Percentiles rank a stretch among this genome's conserved stretches.
Conservation (phyloP, 805 yeast genomes). For the Hanseniaspora pseudoguilliermondii region DNA sequence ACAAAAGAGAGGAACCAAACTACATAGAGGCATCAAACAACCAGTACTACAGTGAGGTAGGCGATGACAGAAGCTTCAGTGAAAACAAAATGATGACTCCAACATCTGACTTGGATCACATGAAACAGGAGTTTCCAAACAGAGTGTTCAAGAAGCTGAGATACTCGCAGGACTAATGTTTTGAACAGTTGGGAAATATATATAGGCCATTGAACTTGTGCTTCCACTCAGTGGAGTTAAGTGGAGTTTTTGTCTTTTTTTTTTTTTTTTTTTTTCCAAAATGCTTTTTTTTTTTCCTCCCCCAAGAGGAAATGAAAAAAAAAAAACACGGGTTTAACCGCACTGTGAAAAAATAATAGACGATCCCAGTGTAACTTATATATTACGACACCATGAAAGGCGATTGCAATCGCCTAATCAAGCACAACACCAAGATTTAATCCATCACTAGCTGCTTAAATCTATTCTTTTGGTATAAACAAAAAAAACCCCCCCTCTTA, state of each 20-base stretch:
- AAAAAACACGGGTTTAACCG: too few species aligned
- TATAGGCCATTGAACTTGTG: background rate
- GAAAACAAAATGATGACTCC: constrained; percentile 7
- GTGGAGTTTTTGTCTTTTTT: background rate
- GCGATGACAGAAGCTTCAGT: background rate
- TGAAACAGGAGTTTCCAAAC: background rate
- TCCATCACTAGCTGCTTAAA: too few species aligned
- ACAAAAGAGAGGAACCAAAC: background rate
- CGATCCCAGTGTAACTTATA: too few species aligned
- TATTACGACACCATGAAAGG: too few species aligned
- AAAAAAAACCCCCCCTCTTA: too few species aligned
- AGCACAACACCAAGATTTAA: too few species aligned
- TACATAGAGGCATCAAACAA: background rate
- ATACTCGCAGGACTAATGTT: background rate
- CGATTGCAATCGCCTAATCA: too few species aligned
- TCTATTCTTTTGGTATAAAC: too few species aligned
- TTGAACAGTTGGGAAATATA: background rate
- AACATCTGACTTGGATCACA: background rate
- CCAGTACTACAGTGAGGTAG: background rate
- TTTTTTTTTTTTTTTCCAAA: too few species aligned
- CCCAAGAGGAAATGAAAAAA: too few species aligned
- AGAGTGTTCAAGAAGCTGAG: constrained; percentile 6
- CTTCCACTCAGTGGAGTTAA: background rate
- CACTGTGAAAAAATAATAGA: too few species aligned
- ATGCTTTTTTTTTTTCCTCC: too few species aligned